A percentile compares a stretch with the other conserved stretches of the same genome.
Conservation (phyloP, 306 rosid genomes). For the Medicago arabica region DNA sequence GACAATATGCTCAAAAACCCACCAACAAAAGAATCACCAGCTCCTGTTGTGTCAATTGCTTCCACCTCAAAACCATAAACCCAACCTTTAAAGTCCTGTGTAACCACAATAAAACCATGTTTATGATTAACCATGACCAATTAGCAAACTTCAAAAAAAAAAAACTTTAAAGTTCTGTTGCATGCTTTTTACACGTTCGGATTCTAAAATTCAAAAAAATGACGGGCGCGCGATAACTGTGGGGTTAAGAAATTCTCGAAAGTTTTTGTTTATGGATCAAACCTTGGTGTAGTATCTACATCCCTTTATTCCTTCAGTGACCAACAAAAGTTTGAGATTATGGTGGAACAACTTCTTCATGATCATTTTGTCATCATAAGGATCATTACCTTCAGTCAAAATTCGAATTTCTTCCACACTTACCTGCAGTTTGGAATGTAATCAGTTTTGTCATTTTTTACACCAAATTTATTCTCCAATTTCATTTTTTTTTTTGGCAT, state of each 20-base stretch:
- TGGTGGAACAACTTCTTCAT: constrained; percentile 57
- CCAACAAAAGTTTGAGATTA: constrained; percentile 68
- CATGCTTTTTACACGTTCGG: too few species aligned
- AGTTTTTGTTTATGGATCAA: constrained; percentile 16
- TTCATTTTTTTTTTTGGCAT: too few species aligned
- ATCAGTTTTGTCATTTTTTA: too few species aligned
- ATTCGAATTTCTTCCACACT: constrained; percentile 60
- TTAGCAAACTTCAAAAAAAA: too few species aligned
- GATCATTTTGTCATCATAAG: constrained; percentile 62
- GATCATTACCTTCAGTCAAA: constrained; percentile 64
- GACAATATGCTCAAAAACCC: constrained; percentile 49
- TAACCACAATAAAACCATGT: too few species aligned
- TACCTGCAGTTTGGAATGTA: constrained; percentile 42
- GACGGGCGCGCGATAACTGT: too few species aligned
- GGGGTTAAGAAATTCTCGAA: too few species aligned
- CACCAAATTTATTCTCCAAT: too few species aligned
- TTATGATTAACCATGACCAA: too few species aligned
- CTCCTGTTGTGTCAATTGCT: constrained; percentile 41
- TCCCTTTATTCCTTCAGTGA: constrained; percentile 63
- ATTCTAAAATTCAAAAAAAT: too few species aligned
- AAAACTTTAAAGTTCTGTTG: too few species aligned
- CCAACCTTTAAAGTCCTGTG: constrained; percentile 47
- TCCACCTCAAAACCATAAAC: constrained; percentile 45
- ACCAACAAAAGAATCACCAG: constrained; percentile 43
- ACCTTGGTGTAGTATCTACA: constrained; percentile 79